Conservation (phyloP, 345 rosid species). For the Rubroshorea leprosula region DNA sequence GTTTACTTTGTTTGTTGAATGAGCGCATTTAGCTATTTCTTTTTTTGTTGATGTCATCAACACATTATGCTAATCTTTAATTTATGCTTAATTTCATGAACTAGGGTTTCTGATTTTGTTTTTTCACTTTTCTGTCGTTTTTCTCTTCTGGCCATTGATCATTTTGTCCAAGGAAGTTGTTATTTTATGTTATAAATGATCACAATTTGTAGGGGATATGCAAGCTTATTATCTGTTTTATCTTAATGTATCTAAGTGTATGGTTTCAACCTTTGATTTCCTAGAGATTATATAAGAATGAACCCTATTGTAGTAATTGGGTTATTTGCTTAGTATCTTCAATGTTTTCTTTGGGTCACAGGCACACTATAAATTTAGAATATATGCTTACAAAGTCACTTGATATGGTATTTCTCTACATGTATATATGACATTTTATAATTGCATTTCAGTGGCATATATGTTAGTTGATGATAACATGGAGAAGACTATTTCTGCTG, state of each 20-base stretch:
- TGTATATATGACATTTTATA: conserved; percentile 10
- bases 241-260: background rate
- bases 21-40: conserved; percentile 14
- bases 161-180: conserved; percentile 18
- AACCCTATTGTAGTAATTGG: conserved; percentile 10
- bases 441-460: conserved; percentile 8
- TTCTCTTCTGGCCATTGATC: background rate
- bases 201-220: background rate
- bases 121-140: background rate
- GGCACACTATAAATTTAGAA: background rate
- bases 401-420: background rate
- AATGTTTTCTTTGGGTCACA: background rate
- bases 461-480: conserved; percentile 18
- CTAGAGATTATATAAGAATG: background rate
- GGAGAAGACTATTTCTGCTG: conserved; percentile 23
- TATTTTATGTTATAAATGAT: conserved; percentile 49
- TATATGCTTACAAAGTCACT: conserved; percentile 5
- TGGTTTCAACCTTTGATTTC: conserved; percentile 7
- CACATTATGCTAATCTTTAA: conserved; percentile 5
- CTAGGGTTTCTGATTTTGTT: conserved; percentile 40
- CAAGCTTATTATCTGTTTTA: conserved; percentile 7
- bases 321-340: background rate
- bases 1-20: conserved; percentile 20
- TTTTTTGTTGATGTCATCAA: conserved; percentile 13
- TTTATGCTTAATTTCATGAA: conserved; percentile 25